A percentile compares a stretch with the other conserved stretches of the same genome.
phyloP scores from a whole-genome alignment of 768 basidiomycete genomes.

The Tylopilus intermedius region DNA sequence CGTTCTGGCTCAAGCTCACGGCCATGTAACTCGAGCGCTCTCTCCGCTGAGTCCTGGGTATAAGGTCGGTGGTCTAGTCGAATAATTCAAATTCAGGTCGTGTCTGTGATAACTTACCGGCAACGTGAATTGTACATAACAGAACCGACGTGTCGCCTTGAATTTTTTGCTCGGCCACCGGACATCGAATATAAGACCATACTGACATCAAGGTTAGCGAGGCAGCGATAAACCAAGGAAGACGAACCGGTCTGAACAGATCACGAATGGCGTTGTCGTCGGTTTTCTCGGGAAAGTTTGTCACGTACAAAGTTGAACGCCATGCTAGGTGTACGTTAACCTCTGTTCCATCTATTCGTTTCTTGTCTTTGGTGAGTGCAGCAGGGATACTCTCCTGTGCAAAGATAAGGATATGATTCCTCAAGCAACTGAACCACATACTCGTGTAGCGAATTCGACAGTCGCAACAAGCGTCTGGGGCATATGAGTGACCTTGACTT shows the following conservation, averaged over 20 bases:
- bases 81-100: not conserved
- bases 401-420: not conserved
- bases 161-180: slow-evolving; percentile 99
- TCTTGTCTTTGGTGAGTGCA: slow-evolving; percentile 93
- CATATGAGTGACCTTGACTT: slow-evolving; percentile 71
- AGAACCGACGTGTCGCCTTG: slow-evolving; percentile 86
- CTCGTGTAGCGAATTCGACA: slow-evolving; percentile 77
- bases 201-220: slow-evolving; percentile 41
- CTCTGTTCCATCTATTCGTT: slow-evolving; percentile 70
- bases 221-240: not conserved
- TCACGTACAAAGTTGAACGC: slow-evolving; percentile 91
- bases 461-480: slow-evolving; percentile 65
- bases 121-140: slow-evolving; percentile 86
- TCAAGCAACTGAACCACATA: slow-evolving; percentile 3
- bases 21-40: slow-evolving; percentile 75
- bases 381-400: slow-evolving; percentile 73
- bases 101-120: slow-evolving; percentile 51
- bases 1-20: slow-evolving; percentile 67
- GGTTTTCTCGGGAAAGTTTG: slow-evolving; percentile 85
- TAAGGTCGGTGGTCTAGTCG: not conserved
- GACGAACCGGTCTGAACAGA: slow-evolving; percentile 70
- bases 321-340: slow-evolving; percentile 85
- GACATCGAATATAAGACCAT: slow-evolving; percentile 87
- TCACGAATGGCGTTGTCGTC: slow-evolving; percentile 75
- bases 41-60: slow-evolving; percentile 59